Conservation (phyloP, 2,329 filamentous ascomycete genomes). For the Neobulgaria alba region DNA sequence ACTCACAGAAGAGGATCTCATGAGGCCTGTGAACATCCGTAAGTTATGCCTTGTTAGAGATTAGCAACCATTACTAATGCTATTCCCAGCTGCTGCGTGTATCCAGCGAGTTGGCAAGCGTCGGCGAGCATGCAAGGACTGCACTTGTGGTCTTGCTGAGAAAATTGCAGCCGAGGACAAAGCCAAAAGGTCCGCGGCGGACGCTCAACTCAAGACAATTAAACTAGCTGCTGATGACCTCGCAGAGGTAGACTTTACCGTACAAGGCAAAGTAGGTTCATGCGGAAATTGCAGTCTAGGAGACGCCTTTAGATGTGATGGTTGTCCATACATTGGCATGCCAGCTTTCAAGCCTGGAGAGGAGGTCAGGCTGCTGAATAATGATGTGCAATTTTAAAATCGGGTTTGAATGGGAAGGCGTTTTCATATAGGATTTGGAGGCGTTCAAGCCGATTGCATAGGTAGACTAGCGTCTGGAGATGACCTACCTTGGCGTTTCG, state of each 20-base stretch:
- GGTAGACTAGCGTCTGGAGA: no score
- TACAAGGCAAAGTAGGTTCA: constrained; percentile 91
- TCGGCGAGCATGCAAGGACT: constrained; percentile 93
- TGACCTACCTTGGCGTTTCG: no score
- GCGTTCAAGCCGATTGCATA: no score
- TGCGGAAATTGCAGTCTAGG: constrained; percentile 92
- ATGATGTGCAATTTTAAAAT: constrained; percentile 73
- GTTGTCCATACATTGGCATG: constrained; percentile 79
- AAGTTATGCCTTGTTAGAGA: constrained; percentile 34
- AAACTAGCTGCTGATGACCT: constrained; percentile 73
- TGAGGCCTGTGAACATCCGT: constrained; percentile 72
- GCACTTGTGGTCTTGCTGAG: constrained; percentile 85
- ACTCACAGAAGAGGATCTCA: constrained; percentile 76
- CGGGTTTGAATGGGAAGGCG: neutral
- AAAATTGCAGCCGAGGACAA: constrained; percentile 79
- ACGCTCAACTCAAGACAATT: constrained; percentile 54
- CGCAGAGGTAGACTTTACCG: constrained; percentile 88
- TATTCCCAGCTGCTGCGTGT: constrained; percentile 65
- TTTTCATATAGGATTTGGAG: no score
- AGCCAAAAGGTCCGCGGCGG: constrained; percentile 54
- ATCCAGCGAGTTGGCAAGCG: constrained; percentile 80
- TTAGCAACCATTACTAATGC: constrained; percentile 5
- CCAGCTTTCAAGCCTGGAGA: constrained; percentile 96
- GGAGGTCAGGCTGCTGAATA: constrained; percentile 81
- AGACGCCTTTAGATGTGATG: constrained; percentile 72